Percentiles rank a stretch among this genome's conserved stretches.
Evolutionary conservation across 2,329 filamentous ascomycete species (phyloP).

Genomic region (Beauveria brongniartii): DNA sequence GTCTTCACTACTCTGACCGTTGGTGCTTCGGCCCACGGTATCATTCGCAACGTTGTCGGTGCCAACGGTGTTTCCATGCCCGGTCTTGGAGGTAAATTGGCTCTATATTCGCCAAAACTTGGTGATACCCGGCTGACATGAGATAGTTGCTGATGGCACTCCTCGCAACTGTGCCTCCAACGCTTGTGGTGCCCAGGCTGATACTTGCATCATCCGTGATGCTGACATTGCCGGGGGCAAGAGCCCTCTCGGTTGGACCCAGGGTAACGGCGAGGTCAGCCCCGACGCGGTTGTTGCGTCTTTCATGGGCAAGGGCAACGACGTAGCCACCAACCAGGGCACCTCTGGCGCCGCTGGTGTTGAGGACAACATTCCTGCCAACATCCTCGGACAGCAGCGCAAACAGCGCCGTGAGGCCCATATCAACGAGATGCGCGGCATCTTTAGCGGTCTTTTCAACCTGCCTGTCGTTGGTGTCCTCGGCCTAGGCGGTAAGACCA

Average conservation of each 20-base stretch:
- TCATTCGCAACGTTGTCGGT: conserved; percentile 43
- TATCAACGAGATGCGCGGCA: conserved; percentile 1
- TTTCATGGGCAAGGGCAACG: conserved; percentile 43
- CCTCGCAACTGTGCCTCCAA: conserved; percentile 52
- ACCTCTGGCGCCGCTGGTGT: conserved; percentile 27
- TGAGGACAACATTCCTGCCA: conserved; percentile 26
- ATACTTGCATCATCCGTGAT: conserved; percentile 54
- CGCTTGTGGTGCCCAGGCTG: conserved; percentile 49
- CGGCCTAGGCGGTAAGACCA: conserved; percentile 32
- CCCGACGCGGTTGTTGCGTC: conserved; percentile 42
- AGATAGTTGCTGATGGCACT: conserved; percentile 46
- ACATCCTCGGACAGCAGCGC: background rate
- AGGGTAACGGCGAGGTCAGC: conserved; percentile 44
- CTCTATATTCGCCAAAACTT: too few relatives aligned
- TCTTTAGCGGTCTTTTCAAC: conserved; percentile 15
- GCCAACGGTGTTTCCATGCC: conserved; percentile 52
- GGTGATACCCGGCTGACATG: background rate
- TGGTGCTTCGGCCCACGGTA: conserved; percentile 36
- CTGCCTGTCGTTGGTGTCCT: conserved; percentile 9
- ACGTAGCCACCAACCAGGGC: conserved; percentile 24
- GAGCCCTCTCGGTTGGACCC: conserved; percentile 51
- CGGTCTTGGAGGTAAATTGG: conserved; percentile 28
- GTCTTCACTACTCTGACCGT: background rate
- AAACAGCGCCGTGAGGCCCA: conserved; percentile 11
- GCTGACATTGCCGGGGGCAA: conserved; percentile 43